Percentiles rank a stretch among this genome's conserved stretches.
Evolutionary conservation across 164 flowering plant species (phyloP).

Genomic region (Stephania cephalantha): DNA sequence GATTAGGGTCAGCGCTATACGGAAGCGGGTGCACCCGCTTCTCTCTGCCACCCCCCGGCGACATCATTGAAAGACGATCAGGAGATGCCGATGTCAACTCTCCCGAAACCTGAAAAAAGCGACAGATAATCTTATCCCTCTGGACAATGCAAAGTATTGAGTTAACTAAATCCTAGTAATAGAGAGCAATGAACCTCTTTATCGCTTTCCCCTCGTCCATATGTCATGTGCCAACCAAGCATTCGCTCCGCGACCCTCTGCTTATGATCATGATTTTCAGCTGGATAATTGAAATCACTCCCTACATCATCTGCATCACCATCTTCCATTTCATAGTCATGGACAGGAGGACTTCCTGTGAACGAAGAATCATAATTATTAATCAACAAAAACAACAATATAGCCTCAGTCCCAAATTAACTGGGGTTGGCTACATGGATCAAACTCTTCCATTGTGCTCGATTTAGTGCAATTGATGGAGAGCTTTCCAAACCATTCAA

Average conservation of each 20-base stretch:
- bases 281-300: conserved; percentile 42
- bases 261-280: conserved; percentile 38
- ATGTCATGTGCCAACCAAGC: conserved; percentile 37
- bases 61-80: conserved; percentile 68
- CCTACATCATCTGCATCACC: conserved; percentile 33
- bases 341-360: conserved; percentile 28
- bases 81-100: conserved; percentile 90
- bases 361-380: background rate
- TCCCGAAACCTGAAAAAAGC: conserved; percentile 55
- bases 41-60: conserved; percentile 49
- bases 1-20: conserved; percentile 34
- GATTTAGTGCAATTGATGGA: too few relatives aligned
- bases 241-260: conserved; percentile 30
- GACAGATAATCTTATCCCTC: background rate
- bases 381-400: background rate
- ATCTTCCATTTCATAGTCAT: conserved; percentile 43
- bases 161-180: background rate
- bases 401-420: too few relatives aligned
- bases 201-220: conserved; percentile 72
- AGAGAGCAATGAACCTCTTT: conserved; percentile 48
- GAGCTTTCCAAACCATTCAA: too few relatives aligned
- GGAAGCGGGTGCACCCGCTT: conserved; percentile 45
- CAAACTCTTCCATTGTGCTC: too few relatives aligned
- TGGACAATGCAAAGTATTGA: background rate
- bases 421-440: too few relatives aligned